Evolutionary conservation across 352 stramenopile species (phyloP).

Genomic region (Phytopythium boreale): DNA sequence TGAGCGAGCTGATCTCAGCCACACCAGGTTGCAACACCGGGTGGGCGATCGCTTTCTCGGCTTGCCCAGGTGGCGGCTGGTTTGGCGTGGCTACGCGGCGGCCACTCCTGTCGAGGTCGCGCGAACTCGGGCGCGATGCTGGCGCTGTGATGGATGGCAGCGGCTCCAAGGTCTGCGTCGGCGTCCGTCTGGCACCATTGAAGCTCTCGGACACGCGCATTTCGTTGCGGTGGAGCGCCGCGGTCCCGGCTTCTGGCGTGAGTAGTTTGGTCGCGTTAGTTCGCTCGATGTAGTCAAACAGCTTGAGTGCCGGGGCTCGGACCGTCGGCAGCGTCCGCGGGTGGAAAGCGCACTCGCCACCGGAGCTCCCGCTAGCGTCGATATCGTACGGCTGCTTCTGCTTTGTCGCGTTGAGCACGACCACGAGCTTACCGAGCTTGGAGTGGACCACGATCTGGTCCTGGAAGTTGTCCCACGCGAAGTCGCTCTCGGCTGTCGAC

Average conservation of each 20-base stretch:
- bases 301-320: slow-evolving; percentile 45
- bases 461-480: slow-evolving; percentile 58
- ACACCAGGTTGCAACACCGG: background rate
- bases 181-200: slow-evolving; percentile 25
- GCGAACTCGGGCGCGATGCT: slow-evolving; percentile 4
- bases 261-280: background rate
- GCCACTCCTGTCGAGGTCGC: background rate
- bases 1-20: slow-evolving; percentile 3
- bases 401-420: slow-evolving; percentile 29
- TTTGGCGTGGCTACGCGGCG: background rate
- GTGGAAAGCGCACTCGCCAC: slow-evolving; percentile 17
- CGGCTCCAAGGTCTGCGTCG: slow-evolving; percentile 10
- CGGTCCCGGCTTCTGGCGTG: background rate
- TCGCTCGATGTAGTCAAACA: slow-evolving; percentile 54
- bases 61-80: background rate
- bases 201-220: slow-evolving; percentile 29
- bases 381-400: background rate
- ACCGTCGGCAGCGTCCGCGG: slow-evolving; percentile 27
- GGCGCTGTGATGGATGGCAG: slow-evolving; percentile 13
- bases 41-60: background rate
- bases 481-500: slow-evolving; percentile 37
- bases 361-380: background rate
- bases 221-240: background rate
- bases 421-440: slow-evolving; percentile 39
- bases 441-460: slow-evolving; percentile 65